These are phyloP conservation scores for Rubia occidens DNA, from an alignment of 305 asterid species.

Conservation along the genomic window DNA sequence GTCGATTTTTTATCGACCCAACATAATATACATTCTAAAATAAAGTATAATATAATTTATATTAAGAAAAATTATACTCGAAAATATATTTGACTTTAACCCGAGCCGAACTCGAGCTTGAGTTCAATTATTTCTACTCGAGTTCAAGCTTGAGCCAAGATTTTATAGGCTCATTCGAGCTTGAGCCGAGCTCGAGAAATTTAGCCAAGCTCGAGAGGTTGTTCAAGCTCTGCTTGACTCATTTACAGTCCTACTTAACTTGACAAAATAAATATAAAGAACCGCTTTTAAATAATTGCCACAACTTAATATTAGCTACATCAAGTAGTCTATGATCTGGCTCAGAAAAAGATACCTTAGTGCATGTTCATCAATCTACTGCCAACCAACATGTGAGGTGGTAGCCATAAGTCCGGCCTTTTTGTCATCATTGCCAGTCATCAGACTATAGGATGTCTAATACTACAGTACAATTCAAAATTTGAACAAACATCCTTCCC, in stretches of 20 bases:
- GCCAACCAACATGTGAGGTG: not conserved
- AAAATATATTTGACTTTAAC: no score
- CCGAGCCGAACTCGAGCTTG: no score
- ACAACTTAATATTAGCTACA: not conserved
- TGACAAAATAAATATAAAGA: not conserved
- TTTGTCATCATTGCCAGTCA: slow-evolving; percentile 5
- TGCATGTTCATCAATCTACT: slow-evolving; percentile 6
- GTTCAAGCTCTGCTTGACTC: no score
- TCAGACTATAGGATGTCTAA: not conserved
- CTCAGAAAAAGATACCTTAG: slow-evolving; percentile 4
- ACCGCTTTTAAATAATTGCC: not conserved
- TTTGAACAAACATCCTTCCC: not conserved
- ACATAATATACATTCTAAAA: no score
- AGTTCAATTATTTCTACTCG: no score
- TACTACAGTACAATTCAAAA: not conserved
- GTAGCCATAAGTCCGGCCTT: slow-evolving; percentile 6
- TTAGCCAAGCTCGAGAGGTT: no score
- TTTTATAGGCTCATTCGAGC: no score
- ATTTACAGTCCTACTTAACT: not conserved
- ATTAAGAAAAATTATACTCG: no score
- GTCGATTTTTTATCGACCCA: no score
- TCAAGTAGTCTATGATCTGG: not conserved
- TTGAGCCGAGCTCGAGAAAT: no score
- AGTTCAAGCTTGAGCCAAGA: no score
- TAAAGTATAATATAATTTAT: no score